Evolutionary conservation across 495 filamentous ascomycete species (phyloP), one percentile per base, ranked within the genome.

Genomic region (Penicillium robsamsonii): DNA sequence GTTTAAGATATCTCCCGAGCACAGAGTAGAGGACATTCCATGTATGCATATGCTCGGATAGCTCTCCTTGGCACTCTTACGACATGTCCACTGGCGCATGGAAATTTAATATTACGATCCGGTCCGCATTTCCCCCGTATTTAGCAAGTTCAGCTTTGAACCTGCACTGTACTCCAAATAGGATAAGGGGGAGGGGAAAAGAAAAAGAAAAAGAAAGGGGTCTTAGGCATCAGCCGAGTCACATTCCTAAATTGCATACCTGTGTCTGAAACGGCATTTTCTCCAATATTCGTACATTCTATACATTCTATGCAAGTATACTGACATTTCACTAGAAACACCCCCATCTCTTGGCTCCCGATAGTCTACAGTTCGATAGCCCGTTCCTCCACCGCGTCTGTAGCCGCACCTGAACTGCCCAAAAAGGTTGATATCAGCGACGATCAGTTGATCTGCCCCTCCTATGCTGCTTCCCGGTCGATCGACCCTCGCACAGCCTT

Each of bases 51-150:
- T 24, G 18, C 17, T 53, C 38, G n/a, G 38, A 8, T 10, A 30
- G 24, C 35, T 30, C 48, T 51, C 20, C 49, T 42, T 43, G 49
- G 50, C 38, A 33, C 22, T 27, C 31, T 45, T 45, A 12, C 27
- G 52, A 54, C 42, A 46, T 46, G 31, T 46, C 43, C 52, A 46
- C 40, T 22, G 20, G 31, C 5, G 40, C 29, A 45, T 53, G 31
- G 42, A 54, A 22, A 46, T 54, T 54, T 46, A 46, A 54, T 54
- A 54, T 54, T 54, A 46, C 52, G 52, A 54, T 54, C 52, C 43
- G 42, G 52, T 29, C 52, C 22, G 52, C 52, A 54, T 37, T 31
- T 46, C 31, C 52, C 52, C 52, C 52, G 52, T 54, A 46, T 40
- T 54, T 46, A 20, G 24, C 27, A 52, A 43, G 24, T 52, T 37